phyloP scores from a whole-genome alignment of 2,329 filamentous ascomycete species.

The Bipolaris sorokiniana region DNA sequence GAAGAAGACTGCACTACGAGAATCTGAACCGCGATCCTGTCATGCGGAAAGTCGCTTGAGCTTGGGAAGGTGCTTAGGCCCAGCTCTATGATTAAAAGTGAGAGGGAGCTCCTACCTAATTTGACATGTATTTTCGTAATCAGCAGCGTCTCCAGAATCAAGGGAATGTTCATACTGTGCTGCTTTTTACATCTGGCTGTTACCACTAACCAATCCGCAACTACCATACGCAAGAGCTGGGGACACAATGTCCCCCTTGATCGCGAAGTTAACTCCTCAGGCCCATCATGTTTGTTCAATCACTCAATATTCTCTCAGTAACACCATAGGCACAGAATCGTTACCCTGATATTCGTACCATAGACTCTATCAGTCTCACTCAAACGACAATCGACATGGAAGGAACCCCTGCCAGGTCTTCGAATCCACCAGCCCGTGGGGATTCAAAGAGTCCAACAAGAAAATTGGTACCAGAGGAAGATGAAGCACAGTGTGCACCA shows the following conservation, averaged over 20 bases:
- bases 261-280: neutral
- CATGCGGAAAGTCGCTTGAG: neutral
- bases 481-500: neutral
- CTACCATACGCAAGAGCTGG: neutral
- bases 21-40: neutral
- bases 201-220: neutral
- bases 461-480: neutral
- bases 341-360: neutral
- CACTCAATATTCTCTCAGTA: neutral
- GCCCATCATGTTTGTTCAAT: neutral
- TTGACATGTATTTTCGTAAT: neutral
- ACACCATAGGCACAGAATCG: neutral
- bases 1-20: neutral
- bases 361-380: neutral
- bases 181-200: neutral
- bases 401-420: neutral
- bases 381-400: neutral
- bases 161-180: neutral
- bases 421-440: no score
- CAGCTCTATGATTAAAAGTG: neutral
- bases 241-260: neutral
- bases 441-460: neutral
- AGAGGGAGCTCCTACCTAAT: no score
- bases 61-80: neutral
- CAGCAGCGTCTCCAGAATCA: neutral